Percentiles rank a stretch among this genome's conserved stretches.
These are phyloP conservation scores for Gossypium stocksii DNA, from an alignment of 345 rosid genomes.

Conservation along the genomic window DNA sequence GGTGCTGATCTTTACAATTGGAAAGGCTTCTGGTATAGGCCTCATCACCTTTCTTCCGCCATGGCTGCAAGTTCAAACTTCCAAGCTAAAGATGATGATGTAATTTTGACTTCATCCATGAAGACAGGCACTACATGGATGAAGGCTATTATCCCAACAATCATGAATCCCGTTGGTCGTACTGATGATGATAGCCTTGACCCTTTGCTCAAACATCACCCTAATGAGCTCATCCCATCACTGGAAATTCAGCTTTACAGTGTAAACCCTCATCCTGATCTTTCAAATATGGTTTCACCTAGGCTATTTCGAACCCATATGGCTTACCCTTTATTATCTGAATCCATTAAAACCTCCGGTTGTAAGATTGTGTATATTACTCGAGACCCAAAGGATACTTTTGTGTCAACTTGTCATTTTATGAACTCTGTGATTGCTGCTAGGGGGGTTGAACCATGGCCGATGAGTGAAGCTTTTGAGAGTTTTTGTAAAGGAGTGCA, in stretches of 20 bases:
- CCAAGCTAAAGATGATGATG: too few relatives aligned
- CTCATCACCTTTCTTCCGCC: too few relatives aligned
- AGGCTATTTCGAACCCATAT: not conserved
- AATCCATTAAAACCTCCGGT: conserved; percentile 1
- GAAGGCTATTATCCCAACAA: conserved; percentile 4
- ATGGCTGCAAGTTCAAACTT: too few relatives aligned
- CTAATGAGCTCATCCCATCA: not conserved
- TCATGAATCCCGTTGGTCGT: not conserved
- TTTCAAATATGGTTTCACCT: not conserved
- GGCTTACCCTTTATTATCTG: not conserved
- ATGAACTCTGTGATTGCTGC: not conserved
- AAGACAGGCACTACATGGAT: not conserved
- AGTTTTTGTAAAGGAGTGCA: too few relatives aligned
- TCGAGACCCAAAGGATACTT: not conserved
- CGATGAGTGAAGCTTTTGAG: too few relatives aligned
- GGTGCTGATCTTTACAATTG: too few relatives aligned
- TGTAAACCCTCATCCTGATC: not conserved
- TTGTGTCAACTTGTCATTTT: conserved; percentile 1
- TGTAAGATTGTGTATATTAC: conserved; percentile 5
- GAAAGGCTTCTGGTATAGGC: too few relatives aligned
- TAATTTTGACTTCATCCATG: too few relatives aligned
- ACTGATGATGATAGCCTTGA: not conserved
- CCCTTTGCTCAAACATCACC: not conserved
- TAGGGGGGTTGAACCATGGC: too few relatives aligned
- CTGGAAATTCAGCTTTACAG: not conserved